These are phyloP conservation scores for Citrus trifoliata DNA, from an alignment of 345 rosid genomes.

Conservation along the genomic window DNA sequence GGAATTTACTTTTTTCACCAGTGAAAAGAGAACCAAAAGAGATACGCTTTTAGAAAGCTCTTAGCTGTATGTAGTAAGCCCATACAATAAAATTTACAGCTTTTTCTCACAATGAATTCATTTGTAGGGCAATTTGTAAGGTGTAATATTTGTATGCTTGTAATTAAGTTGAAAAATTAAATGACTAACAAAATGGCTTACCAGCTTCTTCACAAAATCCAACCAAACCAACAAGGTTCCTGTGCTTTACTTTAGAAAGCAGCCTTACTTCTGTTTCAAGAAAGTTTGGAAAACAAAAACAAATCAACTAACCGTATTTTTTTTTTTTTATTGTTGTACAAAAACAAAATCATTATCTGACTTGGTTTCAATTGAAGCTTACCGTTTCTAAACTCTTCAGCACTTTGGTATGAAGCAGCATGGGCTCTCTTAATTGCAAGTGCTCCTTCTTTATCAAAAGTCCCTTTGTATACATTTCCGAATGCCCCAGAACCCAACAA, in stretches of 20 bases:
- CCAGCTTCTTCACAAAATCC: slow-evolving; percentile 66
- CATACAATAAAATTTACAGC: neutral
- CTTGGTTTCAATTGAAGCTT: neutral
- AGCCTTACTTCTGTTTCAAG: slow-evolving; percentile 54
- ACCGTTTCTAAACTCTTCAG: slow-evolving; percentile 65
- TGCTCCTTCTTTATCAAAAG: slow-evolving; percentile 31
- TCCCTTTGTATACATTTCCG: slow-evolving; percentile 52
- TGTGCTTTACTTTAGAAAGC: slow-evolving; percentile 49
- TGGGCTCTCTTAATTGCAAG: slow-evolving; percentile 62
- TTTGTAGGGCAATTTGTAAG: neutral
- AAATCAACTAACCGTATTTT: neutral
- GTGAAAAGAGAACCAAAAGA: neutral
- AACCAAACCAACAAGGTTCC: slow-evolving; percentile 51
- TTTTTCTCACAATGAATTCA: neutral
- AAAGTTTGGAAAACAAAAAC: slow-evolving; percentile 8
- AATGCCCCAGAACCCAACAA: slow-evolving; percentile 57
- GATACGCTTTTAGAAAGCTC: neutral
- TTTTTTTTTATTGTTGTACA: neutral
- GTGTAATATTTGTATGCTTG: neutral
- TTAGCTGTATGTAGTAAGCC: neutral
- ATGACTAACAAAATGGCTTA: neutral
- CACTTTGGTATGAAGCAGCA: slow-evolving; percentile 42
- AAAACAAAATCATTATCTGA: neutral
- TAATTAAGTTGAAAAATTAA: neutral
- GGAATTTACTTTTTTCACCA: neutral